Evolutionary conservation across 1,284 basidiomycete genomes (phyloP), one percentile per base, ranked within the genome.

Genomic region (Ustilago nuda): DNA sequence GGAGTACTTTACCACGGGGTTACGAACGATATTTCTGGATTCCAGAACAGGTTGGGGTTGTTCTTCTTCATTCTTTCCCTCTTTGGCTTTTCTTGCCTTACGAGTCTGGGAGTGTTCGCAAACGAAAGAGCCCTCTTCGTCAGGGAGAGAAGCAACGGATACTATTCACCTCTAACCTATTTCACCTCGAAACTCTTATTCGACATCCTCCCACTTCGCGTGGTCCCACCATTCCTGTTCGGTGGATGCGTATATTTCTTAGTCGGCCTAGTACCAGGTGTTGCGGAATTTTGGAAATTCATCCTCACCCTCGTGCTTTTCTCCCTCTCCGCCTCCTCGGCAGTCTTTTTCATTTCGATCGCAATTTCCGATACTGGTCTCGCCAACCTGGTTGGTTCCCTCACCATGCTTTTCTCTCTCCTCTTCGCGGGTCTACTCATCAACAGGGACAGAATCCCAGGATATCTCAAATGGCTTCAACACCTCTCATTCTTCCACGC

Each of bases 401-500:
- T 98, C 74, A 90, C 96, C 76, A 98, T 99, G 95, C 89, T 99
- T 43, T 98, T 78, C 46, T 98, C 95, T 85, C 88, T 99, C 61
- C 89, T 98, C 66, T 99, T 98, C 87, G 95, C 95, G 6, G 96
- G 96, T 5, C 87, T 98, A 65, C 88, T 98, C 63, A 94, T 99
- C 88, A 99, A 98, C 87, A 91, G 94, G 55, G 93, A 95, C 78
- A 91, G 92, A 30, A 90, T 98, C 12, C 89, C 91, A 0, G 88
- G 88, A 0, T 89, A 88, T 43, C 88, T 96, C 55, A 91, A 90
- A 66, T 97, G 94, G 93, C 88, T 98, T 73, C 92, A 94, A 84
- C 94, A 92, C 1, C 84, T 94, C 13, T 96, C 94, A 3, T 98
- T 98, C 89, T 98, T 97, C 91, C 96, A 98, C 87, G 95, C 96